A percentile compares a stretch with the other conserved stretches of the same genome.
phyloP scores from a whole-genome alignment of 2,329 filamentous ascomycete genomes.

The Tympanopsis confertula region DNA sequence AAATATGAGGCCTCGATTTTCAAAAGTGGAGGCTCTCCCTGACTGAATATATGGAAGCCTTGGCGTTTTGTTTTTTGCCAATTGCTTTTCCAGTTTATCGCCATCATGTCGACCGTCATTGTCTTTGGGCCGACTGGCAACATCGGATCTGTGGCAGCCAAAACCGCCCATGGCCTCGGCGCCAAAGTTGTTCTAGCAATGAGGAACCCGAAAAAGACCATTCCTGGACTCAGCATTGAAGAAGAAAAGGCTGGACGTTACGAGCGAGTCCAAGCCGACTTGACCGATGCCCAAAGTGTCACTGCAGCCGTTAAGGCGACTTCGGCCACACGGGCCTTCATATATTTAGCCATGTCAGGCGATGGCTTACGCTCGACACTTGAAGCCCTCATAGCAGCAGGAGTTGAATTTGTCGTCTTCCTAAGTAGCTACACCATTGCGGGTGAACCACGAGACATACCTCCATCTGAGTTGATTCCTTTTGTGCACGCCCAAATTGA shows the following conservation, averaged over 20 bases:
- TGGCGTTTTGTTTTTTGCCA: no score
- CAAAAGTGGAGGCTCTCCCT: no score
- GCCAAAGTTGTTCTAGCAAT: constrained; percentile 33
- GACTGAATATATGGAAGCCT: no score
- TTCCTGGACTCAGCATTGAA: constrained; percentile 14
- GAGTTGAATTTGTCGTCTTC: constrained; percentile 32
- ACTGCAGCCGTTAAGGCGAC: constrained; percentile 23
- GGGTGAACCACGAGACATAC: constrained; percentile 13
- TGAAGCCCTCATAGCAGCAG: constrained; percentile 27
- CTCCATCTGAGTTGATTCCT: constrained; percentile 18
- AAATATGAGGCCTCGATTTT: no score
- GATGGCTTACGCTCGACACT: constrained; percentile 25
- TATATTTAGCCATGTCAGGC: constrained; percentile 25
- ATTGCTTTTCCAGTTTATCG: no score
- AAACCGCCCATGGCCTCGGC: constrained; percentile 22
- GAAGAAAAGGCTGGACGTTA: constrained; percentile 17
- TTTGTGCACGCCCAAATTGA: constrained; percentile 31
- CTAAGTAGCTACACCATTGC: constrained; percentile 25
- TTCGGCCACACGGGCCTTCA: constrained; percentile 33
- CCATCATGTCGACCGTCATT: no score
- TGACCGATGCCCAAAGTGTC: constrained; percentile 26
- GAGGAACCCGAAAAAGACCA: constrained; percentile 29
- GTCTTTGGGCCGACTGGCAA: constrained; percentile 36
- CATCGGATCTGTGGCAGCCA: constrained; percentile 27
- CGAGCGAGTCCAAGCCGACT: constrained; percentile 28